Conservation (phyloP, 2,329 filamentous ascomycete genomes). For the Aschersonia sp. region DNA sequence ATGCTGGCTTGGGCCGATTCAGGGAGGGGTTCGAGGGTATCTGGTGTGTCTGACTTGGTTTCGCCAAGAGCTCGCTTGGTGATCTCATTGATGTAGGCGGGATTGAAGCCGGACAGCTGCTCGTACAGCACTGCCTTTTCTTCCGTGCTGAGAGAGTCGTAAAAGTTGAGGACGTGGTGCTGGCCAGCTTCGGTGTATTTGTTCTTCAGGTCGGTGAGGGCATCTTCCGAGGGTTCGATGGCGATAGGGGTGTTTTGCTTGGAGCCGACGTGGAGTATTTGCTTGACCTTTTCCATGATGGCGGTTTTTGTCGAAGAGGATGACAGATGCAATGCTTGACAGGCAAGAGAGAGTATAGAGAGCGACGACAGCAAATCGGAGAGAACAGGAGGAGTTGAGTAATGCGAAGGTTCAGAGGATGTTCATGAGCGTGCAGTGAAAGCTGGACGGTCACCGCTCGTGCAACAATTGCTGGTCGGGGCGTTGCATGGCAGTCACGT, state of each 20-base stretch:
- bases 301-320: neutral
- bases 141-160: conserved; percentile 56
- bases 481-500: too few relatives aligned
- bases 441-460: neutral
- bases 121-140: conserved; percentile 71
- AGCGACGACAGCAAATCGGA: neutral
- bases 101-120: conserved; percentile 73
- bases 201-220: conserved; percentile 54
- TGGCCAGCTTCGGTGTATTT: conserved; percentile 66
- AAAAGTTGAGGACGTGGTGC: conserved; percentile 67
- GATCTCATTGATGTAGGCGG: conserved; percentile 75
- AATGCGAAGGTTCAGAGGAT: too few relatives aligned
- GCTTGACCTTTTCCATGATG: conserved; percentile 30
- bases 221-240: conserved; percentile 45
- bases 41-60: conserved; percentile 43
- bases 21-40: conserved; percentile 70
- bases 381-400: too few relatives aligned
- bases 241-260: conserved; percentile 13
- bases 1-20: conserved; percentile 78
- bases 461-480: neutral
- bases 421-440: too few relatives aligned
- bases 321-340: neutral
- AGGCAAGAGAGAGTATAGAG: neutral
- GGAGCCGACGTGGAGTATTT: conserved; percentile 22
- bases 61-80: conserved; percentile 71